A percentile compares a stretch with the other conserved stretches of the same genome.
Conservation (phyloP, 768 basidiomycete genomes). For the Lactarius pseudohatsudake region DNA sequence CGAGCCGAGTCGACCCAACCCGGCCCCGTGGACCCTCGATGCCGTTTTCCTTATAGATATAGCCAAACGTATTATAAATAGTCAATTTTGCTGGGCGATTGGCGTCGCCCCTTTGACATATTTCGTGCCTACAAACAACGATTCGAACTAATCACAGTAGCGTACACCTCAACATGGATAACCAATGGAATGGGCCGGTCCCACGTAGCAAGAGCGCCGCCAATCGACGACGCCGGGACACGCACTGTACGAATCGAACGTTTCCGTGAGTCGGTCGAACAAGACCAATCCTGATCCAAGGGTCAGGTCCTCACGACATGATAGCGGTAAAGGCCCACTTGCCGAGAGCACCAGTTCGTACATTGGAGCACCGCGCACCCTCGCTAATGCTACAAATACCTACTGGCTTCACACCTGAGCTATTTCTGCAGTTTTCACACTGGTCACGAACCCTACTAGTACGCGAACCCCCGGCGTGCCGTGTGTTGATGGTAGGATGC, state of each 20-base stretch:
- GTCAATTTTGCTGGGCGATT: conserved; percentile 92
- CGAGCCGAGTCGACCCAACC: too few species aligned
- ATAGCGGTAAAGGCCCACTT: conserved; percentile 31
- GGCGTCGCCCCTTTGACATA: conserved; percentile 78
- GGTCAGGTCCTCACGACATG: conserved; percentile 24
- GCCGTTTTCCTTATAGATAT: conserved; percentile 96
- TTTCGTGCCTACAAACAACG: conserved; percentile 82
- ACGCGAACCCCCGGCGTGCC: too few species aligned
- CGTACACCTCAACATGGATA: conserved; percentile 83
- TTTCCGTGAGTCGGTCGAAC: conserved; percentile 91
- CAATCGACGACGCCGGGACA: conserved; percentile 87
- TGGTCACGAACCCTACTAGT: conserved; percentile 94
- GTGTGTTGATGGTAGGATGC: too few species aligned
- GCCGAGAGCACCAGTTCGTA: conserved; percentile 93
- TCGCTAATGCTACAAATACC: conserved; percentile 97
- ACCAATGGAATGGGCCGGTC: conserved; percentile 99
- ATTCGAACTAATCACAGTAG: neutral
- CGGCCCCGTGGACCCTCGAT: conserved; percentile 95
- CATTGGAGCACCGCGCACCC: conserved; percentile 91
- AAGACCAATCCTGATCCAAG: conserved; percentile 81
- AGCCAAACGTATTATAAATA: conserved; percentile 83
- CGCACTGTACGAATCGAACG: conserved; percentile 69
- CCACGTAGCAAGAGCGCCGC: conserved; percentile 97
- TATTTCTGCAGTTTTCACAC: conserved; percentile 99
- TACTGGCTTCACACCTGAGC: conserved; percentile 89